Percentiles rank a stretch among this genome's conserved stretches.
Conservation (phyloP, 179 eudicot species). For the Patellifolia procumbens region DNA sequence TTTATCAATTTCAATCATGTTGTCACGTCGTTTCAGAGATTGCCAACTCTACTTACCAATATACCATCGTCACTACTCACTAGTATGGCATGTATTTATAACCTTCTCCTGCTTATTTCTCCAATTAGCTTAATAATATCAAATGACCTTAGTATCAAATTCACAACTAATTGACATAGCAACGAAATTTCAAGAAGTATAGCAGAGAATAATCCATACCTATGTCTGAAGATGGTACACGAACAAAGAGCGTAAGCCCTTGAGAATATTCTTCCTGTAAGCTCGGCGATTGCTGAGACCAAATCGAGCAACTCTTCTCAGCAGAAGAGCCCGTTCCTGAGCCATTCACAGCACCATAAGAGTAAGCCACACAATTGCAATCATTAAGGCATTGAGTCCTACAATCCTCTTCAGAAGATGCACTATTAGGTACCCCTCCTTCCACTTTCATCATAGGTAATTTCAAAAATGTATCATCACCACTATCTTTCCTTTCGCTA, state of each 20-base stretch:
- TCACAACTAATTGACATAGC: background rate
- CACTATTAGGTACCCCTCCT: background rate
- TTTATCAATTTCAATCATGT: too few species aligned
- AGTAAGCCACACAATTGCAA: slow-evolving; percentile 40
- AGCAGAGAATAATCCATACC: slow-evolving; percentile 15
- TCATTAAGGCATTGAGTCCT: slow-evolving; percentile 12
- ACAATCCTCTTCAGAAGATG: slow-evolving; percentile 19
- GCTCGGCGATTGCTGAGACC: slow-evolving; percentile 18
- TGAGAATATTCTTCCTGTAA: slow-evolving; percentile 32
- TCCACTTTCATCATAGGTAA: slow-evolving; percentile 31
- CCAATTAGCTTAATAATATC: background rate
- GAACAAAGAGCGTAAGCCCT: slow-evolving; percentile 26
- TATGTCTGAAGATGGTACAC: slow-evolving; percentile 27
- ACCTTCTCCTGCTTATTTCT: background rate
- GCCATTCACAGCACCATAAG: slow-evolving; percentile 12
- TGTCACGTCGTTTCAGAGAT: too few species aligned
- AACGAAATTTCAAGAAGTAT: background rate
- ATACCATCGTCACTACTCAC: background rate
- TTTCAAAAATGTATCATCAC: slow-evolving; percentile 22
- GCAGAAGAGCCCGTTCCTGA: background rate
- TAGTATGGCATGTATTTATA: background rate
- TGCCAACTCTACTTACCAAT: too few species aligned
- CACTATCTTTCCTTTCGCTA: background rate
- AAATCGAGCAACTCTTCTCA: slow-evolving; percentile 25
- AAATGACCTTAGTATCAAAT: background rate